Evolutionary conservation across 768 basidiomycete species (phyloP), one percentile per base, ranked within the genome.

Genomic region (Infundibulicybe gibba): DNA sequence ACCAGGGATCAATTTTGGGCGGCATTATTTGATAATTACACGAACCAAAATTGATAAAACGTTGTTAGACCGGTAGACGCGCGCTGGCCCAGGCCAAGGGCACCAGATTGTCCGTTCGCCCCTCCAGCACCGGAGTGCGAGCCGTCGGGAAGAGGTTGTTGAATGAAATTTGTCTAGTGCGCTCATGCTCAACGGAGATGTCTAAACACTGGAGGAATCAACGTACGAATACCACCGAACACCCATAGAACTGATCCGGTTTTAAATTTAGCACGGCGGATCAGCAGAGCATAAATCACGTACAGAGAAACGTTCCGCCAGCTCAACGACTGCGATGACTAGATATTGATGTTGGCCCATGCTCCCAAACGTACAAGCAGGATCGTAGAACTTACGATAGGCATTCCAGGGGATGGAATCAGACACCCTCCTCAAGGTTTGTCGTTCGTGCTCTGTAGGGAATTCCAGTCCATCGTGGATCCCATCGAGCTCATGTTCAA

Each of bases 161-260:
- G 88, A 34, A 90, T 82, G 64, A 81, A 90, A 63, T 90, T 90
- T 32, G 80, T 80, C 82, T n/a, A n/a, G n/a, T 85, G 13, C 1
- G 5, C 11, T 34, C 0, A 17, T 3, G 2, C 32, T 21, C 11
- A 5, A 9, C 37, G 20, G 20, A n/a, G n/a, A n/a, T n/a, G 19
- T 6, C 33, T 13, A 16, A 16, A 39, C 30, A 38, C 30, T 20
- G 40, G 17, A 38, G 3, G 10, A 10, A 19, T 4, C 2, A 5
- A 57, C 67, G 46, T 50, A 75, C 78, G 59, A 79, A 74, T 59
- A 81, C 69, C 41, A 80, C 79, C 51, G 59, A 62, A 6, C 67
- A 72, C 10, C 74, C 74, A 42, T 76, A 76, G 55, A 69, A 75
- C 68, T 72, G 38, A 25, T 2, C 12, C 44, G 10, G 42, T 25